Evolutionary conservation across 2,329 filamentous ascomycete genomes (phyloP).

Genomic region (Fusarium guadeloupense): DNA sequence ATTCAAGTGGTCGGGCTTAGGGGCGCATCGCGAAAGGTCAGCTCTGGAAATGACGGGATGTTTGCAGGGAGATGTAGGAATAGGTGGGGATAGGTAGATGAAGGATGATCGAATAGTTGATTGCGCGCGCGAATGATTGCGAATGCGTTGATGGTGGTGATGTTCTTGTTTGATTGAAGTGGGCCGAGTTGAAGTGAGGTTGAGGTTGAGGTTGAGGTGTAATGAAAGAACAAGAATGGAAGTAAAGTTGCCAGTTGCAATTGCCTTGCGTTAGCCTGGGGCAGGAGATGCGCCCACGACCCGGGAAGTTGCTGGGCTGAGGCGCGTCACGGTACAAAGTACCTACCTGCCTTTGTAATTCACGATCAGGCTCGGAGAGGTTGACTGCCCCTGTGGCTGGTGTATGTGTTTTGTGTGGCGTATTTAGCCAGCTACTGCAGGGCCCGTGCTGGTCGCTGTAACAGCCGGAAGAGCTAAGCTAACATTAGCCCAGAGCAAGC

Average conservation of each 20-base stretch:
- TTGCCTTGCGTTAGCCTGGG: slow-evolving; percentile 30
- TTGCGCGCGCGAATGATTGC: slow-evolving; percentile 24
- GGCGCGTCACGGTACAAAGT: slow-evolving; percentile 41
- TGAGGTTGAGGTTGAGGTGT: slow-evolving; percentile 6
- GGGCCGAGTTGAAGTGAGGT: slow-evolving; percentile 6
- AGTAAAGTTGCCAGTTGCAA: slow-evolving; percentile 36
- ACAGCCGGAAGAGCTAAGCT: slow-evolving; percentile 34
- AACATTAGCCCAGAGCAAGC: slow-evolving; percentile 1
- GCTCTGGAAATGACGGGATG: slow-evolving; percentile 12
- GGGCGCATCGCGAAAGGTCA: slow-evolving; percentile 35
- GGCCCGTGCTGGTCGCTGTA: slow-evolving; percentile 36
- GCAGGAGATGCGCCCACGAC: slow-evolving; percentile 36
- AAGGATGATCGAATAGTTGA: slow-evolving; percentile 23
- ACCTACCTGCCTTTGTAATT: slow-evolving; percentile 5
- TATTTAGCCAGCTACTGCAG: background rate
- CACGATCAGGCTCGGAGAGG: slow-evolving; percentile 17
- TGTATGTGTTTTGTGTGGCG: slow-evolving; percentile 11
- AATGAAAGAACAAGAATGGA: slow-evolving; percentile 25
- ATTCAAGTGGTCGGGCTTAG: slow-evolving; percentile 24
- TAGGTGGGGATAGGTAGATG: slow-evolving; percentile 6
- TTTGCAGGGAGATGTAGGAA: slow-evolving; percentile 25
- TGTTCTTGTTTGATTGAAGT: slow-evolving; percentile 1
- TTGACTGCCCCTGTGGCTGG: too few species aligned
- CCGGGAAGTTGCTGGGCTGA: slow-evolving; percentile 36
- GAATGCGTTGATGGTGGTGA: slow-evolving; percentile 27